phyloP scores from a whole-genome alignment of 306 rosid species.

The Spatholobus suberectus region DNA sequence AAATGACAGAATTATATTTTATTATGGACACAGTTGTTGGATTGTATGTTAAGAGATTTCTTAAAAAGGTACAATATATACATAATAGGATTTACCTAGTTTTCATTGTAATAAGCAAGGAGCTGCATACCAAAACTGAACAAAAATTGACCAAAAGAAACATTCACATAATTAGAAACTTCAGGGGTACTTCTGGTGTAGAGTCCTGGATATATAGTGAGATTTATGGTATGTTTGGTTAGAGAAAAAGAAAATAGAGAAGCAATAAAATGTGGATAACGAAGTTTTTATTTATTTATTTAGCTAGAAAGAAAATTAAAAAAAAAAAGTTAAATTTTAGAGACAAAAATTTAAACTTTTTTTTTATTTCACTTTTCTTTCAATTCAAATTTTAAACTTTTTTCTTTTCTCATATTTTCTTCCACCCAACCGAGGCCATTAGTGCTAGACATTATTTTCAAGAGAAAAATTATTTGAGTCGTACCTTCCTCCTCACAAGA shows the following conservation, averaged over 20 bases:
- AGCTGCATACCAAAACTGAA: background rate
- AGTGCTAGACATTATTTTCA: conserved; percentile 9
- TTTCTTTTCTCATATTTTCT: too few species aligned
- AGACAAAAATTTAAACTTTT: too few species aligned
- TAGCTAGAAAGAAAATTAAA: too few species aligned
- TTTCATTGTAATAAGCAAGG: conserved; percentile 15
- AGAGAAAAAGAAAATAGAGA: too few species aligned
- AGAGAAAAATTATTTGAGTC: background rate
- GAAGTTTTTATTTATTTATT: too few species aligned
- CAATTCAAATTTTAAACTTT: too few species aligned
- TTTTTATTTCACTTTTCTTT: too few species aligned
- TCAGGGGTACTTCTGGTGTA: background rate
- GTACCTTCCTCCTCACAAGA: conserved; percentile 34
- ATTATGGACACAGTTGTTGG: conserved; percentile 15
- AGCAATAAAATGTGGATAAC: too few species aligned
- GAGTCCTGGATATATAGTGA: background rate
- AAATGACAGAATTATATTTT: conserved; percentile 7
- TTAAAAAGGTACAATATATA: background rate
- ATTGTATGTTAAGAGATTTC: conserved; percentile 8
- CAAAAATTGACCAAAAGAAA: conserved; percentile 17
- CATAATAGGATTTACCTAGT: conserved; percentile 1
- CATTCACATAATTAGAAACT: conserved; percentile 32
- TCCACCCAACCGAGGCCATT: too few species aligned
- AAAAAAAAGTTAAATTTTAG: too few species aligned
- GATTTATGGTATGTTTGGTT: too few species aligned